A percentile compares a stretch with the other conserved stretches of the same genome.
Conservation (phyloP, 2,329 filamentous ascomycete species). For the Talaromyces marneffei region DNA sequence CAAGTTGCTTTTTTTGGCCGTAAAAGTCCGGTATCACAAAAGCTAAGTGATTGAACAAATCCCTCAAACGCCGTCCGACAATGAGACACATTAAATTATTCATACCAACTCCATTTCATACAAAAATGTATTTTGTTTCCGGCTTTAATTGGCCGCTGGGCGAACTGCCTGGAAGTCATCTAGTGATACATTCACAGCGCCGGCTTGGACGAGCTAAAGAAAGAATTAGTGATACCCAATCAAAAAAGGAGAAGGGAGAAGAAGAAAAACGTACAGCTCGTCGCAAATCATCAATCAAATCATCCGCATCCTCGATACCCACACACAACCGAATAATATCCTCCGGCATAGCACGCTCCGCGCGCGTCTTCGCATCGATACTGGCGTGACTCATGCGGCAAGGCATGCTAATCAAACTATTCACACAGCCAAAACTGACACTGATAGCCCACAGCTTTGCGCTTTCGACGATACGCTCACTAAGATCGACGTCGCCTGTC, state of each 20-base stretch:
- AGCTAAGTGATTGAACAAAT: neutral
- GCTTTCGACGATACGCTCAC: slow-evolving; percentile 89
- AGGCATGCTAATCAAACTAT: slow-evolving; percentile 97
- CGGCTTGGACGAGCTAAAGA: slow-evolving; percentile 77
- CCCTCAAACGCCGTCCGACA: neutral
- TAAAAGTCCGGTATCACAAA: neutral
- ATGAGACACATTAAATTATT: neutral
- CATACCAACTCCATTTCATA: slow-evolving; percentile 2
- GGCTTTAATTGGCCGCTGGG: neutral
- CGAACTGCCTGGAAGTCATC: slow-evolving; percentile 69
- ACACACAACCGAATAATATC: slow-evolving; percentile 94
- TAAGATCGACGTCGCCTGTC: slow-evolving; percentile 76
- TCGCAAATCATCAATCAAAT: slow-evolving; percentile 87
- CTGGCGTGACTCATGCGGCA: slow-evolving; percentile 99
- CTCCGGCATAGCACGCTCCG: slow-evolving; percentile 87
- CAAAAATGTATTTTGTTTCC: neutral
- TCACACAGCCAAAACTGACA: slow-evolving; percentile 96
- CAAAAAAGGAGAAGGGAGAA: neutral
- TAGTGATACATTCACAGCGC: slow-evolving; percentile 78
- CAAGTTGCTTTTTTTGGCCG: slow-evolving; percentile 2
- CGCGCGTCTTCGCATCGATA: slow-evolving; percentile 89
- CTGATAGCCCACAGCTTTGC: slow-evolving; percentile 90
- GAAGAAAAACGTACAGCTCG: slow-evolving; percentile 65
- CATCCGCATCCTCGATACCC: slow-evolving; percentile 87
- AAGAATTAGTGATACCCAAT: neutral